These are phyloP conservation scores for Cinnamomum micranthum DNA, from an alignment of 164 flowering plant genomes.

Conservation along the genomic window DNA sequence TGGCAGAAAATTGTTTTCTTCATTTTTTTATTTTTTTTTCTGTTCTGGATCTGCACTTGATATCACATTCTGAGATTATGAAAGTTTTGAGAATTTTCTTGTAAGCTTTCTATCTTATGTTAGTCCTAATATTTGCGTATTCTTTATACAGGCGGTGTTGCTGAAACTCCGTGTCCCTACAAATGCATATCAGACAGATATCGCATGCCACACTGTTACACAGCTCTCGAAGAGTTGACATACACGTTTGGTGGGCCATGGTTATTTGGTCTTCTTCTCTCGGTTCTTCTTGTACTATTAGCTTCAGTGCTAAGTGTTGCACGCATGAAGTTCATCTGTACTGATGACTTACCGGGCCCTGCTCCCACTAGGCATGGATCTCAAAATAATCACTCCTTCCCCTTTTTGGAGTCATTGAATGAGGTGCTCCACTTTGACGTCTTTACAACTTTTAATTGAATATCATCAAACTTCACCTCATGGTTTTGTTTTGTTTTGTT, in stretches of 20 bases:
- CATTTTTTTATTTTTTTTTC: not conserved
- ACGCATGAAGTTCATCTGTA: constrained; percentile 70
- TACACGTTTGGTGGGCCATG: constrained; percentile 98
- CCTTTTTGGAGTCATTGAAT: constrained; percentile 88
- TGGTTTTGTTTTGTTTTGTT: not conserved
- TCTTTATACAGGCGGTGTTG: constrained; percentile 71
- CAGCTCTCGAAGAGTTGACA: constrained; percentile 88
- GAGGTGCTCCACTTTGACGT: constrained; percentile 45
- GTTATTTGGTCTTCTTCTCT: constrained; percentile 77
- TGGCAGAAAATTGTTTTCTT: no score
- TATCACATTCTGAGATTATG: not conserved
- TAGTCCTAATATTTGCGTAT: no score
- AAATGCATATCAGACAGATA: constrained; percentile 89
- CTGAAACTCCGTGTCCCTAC: constrained; percentile 83
- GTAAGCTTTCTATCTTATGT: no score
- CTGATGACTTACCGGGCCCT: constrained; percentile 71
- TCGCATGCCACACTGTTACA: constrained; percentile 89
- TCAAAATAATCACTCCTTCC: constrained; percentile 83
- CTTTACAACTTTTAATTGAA: not conserved
- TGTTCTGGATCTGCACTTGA: not conserved
- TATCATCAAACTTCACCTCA: not conserved
- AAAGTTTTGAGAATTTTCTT: not conserved
- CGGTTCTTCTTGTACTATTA: constrained; percentile 69
- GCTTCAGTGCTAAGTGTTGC: constrained; percentile 95
- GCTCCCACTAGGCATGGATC: constrained; percentile 68